Evolutionary conservation across 331 rosid species (phyloP).

Genomic region (Telfairia occidentalis): DNA sequence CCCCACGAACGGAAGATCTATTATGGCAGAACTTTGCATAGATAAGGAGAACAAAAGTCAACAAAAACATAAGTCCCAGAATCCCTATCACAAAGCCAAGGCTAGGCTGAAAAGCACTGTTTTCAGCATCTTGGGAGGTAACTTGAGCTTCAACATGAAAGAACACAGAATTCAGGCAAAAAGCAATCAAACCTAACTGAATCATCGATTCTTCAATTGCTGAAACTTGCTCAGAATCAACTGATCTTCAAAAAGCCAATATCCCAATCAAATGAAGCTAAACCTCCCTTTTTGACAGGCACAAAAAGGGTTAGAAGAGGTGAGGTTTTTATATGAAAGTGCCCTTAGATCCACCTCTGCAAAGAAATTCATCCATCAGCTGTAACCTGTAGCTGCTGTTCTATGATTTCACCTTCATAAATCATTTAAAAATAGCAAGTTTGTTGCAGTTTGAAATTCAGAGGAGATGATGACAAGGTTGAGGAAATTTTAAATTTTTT

Average conservation of each 20-base stretch:
- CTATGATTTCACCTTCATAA: neutral
- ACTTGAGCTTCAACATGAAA: slow-evolving; percentile 40
- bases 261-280: neutral
- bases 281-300: neutral
- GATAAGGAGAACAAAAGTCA: slow-evolving; percentile 54
- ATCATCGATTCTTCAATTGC: neutral
- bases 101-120: slow-evolving; percentile 42
- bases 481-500: neutral
- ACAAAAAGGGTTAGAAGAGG: neutral
- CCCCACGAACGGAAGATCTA: slow-evolving; percentile 10
- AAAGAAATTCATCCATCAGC: slow-evolving; percentile 1
- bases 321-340: neutral
- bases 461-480: neutral
- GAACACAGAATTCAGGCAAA: slow-evolving; percentile 22
- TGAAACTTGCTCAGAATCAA: neutral
- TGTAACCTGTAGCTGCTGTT: neutral
- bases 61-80: slow-evolving; percentile 41
- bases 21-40: slow-evolving; percentile 60
- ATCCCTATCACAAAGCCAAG: slow-evolving; percentile 60
- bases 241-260: neutral
- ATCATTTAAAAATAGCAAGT: neutral
- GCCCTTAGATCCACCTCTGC: neutral
- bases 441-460: neutral
- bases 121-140: slow-evolving; percentile 15
- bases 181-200: neutral